Conservation (phyloP, 345 rosid genomes). For the Moringa oleifera region DNA sequence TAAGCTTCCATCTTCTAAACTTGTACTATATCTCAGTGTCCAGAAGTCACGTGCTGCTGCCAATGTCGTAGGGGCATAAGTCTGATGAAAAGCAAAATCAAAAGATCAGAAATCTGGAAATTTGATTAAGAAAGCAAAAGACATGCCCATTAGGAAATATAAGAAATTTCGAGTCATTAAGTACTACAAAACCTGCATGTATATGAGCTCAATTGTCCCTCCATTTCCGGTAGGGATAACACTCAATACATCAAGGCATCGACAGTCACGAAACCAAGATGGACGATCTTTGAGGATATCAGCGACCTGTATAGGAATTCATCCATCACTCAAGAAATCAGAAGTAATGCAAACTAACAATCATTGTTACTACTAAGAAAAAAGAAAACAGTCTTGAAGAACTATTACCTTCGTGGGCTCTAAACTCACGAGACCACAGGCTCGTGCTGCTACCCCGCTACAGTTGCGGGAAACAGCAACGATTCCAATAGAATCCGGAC, state of each 20-base stretch:
- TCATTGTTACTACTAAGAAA: not conserved
- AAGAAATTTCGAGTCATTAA: conserved; percentile 3
- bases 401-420: conserved; percentile 77
- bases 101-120: too few species aligned
- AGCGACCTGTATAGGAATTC: conserved; percentile 65
- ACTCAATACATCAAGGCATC: conserved; percentile 95
- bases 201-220: conserved; percentile 89
- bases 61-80: conserved; percentile 92
- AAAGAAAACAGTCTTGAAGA: not conserved
- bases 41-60: conserved; percentile 99
- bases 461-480: conserved; percentile 99
- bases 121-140: too few species aligned
- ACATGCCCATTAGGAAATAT: not conserved
- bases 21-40: conserved; percentile 92
- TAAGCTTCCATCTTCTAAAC: conserved; percentile 92
- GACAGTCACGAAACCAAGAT: conserved; percentile 98
- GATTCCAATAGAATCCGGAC: conserved; percentile 99
- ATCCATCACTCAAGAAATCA: too few species aligned
- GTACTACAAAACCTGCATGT: conserved; percentile 62
- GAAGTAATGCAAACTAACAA: not conserved
- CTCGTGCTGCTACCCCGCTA: conserved; percentile 99
- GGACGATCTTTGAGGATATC: conserved; percentile 99
- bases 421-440: conserved; percentile 98
- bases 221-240: conserved; percentile 95
- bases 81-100: conserved; percentile 48